These are phyloP conservation scores for Trypanosoma cruzi DNA, from an alignment of 208 protist genomes.

Conservation along the genomic window DNA sequence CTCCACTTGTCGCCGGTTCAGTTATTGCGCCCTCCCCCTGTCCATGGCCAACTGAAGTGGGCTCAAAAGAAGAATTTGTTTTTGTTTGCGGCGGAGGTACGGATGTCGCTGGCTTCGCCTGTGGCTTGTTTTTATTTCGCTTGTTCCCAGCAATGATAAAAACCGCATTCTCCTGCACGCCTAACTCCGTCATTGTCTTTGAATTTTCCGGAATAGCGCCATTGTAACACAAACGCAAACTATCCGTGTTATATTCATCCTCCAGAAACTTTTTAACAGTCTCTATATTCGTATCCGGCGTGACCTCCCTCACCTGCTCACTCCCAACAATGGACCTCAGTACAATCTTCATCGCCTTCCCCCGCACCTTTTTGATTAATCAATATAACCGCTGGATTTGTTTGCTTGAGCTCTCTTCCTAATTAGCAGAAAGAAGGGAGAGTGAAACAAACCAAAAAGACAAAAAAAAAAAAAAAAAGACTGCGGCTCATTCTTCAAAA, in stretches of 20 bases:
- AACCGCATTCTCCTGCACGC: constrained; percentile 51
- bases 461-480: constrained; percentile 12
- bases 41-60: background rate
- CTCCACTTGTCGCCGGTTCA: background rate
- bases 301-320: constrained; percentile 55
- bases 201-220: constrained; percentile 59
- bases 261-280: constrained; percentile 69
- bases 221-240: constrained; percentile 77
- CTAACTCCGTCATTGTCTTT: constrained; percentile 54
- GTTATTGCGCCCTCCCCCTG: background rate
- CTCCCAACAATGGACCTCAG: constrained; percentile 70
- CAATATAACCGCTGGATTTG: background rate
- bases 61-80: background rate
- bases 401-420: background rate
- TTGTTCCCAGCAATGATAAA: constrained; percentile 82
- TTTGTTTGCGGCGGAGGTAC: background rate
- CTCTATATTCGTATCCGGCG: constrained; percentile 45
- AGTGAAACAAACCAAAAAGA: background rate
- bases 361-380: background rate
- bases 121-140: constrained; percentile 49
- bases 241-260: constrained; percentile 68
- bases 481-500: background rate
- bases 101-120: background rate
- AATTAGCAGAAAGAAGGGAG: background rate
- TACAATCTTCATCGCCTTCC: constrained; percentile 65